phyloP scores from a whole-genome alignment of 768 basidiomycete species.

The Phanerochaete carnosa region DNA sequence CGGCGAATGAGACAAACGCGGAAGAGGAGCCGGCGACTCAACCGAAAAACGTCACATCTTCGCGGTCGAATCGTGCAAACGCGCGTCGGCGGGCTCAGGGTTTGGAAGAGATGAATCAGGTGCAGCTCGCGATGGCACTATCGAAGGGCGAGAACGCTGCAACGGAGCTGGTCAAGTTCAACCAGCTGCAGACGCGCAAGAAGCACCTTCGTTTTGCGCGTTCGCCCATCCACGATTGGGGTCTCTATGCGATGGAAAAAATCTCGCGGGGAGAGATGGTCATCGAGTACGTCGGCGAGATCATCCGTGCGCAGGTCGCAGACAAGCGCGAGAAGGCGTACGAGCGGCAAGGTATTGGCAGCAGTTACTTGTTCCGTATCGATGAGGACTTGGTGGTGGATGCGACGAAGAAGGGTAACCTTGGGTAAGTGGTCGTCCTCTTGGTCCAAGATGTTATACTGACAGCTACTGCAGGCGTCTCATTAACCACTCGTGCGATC shows the following conservation, averaged over 20 bases:
- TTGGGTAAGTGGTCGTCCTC: slow-evolving; percentile 64
- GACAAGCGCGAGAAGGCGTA: slow-evolving; percentile 97
- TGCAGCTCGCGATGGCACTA: slow-evolving; percentile 74
- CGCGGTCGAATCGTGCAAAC: slow-evolving; percentile 88
- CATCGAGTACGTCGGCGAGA: slow-evolving; percentile 98
- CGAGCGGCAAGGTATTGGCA: slow-evolving; percentile 95
- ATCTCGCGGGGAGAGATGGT: slow-evolving; percentile 97
- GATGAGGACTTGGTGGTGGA: slow-evolving; percentile 98
- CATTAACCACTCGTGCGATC: slow-evolving; percentile 98
- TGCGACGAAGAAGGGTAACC: slow-evolving; percentile 98
- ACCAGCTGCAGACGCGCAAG: slow-evolving; percentile 96
- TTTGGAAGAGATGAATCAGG: slow-evolving; percentile 91
- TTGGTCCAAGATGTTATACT: neutral
- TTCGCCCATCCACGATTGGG: slow-evolving; percentile 98
- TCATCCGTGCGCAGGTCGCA: slow-evolving; percentile 92
- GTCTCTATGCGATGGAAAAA: slow-evolving; percentile 95
- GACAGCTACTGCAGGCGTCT: slow-evolving; percentile 58
- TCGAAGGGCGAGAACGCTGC: slow-evolving; percentile 73
- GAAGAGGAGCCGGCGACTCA: slow-evolving; percentile 36
- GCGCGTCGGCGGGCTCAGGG: slow-evolving; percentile 90
- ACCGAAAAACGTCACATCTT: slow-evolving; percentile 61
- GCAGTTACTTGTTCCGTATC: slow-evolving; percentile 95
- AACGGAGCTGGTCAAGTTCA: slow-evolving; percentile 91
- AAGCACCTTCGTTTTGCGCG: slow-evolving; percentile 95
- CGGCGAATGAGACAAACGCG: slow-evolving; percentile 37